Evolutionary conservation across 108 stramenopile species (phyloP).

Genomic region (Conticribra weissflogii): DNA sequence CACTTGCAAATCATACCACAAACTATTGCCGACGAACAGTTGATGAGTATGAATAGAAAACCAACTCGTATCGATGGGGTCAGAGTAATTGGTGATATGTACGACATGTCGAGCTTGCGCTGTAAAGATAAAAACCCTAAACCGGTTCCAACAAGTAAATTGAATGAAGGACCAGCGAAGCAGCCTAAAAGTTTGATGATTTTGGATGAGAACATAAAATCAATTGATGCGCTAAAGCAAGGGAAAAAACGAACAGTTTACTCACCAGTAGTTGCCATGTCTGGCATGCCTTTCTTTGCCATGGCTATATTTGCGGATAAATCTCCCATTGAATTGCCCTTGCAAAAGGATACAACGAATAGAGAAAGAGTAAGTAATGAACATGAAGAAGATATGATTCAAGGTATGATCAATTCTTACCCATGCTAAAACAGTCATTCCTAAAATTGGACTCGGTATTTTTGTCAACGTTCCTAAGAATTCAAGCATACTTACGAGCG

Average conservation of each 20-base stretch:
- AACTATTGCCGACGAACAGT: slow-evolving; percentile 56
- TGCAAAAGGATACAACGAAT: slow-evolving; percentile 31
- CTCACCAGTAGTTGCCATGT: slow-evolving; percentile 52
- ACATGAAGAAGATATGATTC: too few species aligned
- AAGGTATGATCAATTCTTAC: not conserved
- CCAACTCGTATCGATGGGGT: slow-evolving; percentile 62
- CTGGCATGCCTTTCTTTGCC: slow-evolving; percentile 60
- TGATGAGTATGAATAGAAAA: slow-evolving; percentile 71
- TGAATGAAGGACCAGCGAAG: slow-evolving; percentile 73
- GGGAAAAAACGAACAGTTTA: not conserved
- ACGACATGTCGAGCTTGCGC: slow-evolving; percentile 13
- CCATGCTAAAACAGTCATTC: slow-evolving; percentile 80
- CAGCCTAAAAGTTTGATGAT: too few species aligned
- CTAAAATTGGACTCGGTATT: slow-evolving; percentile 61
- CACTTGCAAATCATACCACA: slow-evolving; percentile 47
- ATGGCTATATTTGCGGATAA: slow-evolving; percentile 70
- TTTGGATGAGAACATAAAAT: too few species aligned
- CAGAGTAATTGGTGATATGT: slow-evolving; percentile 51
- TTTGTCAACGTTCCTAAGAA: slow-evolving; percentile 52
- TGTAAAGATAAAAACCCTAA: slow-evolving; percentile 38
- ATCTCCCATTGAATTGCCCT: slow-evolving; percentile 76
- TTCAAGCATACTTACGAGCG: slow-evolving; percentile 60
- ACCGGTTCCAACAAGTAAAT: slow-evolving; percentile 69
- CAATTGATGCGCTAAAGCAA: too few species aligned
- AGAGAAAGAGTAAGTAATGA: too few species aligned